Evolutionary conservation across 2,329 filamentous ascomycete genomes (phyloP).

Genomic region (Claviceps capensis): DNA sequence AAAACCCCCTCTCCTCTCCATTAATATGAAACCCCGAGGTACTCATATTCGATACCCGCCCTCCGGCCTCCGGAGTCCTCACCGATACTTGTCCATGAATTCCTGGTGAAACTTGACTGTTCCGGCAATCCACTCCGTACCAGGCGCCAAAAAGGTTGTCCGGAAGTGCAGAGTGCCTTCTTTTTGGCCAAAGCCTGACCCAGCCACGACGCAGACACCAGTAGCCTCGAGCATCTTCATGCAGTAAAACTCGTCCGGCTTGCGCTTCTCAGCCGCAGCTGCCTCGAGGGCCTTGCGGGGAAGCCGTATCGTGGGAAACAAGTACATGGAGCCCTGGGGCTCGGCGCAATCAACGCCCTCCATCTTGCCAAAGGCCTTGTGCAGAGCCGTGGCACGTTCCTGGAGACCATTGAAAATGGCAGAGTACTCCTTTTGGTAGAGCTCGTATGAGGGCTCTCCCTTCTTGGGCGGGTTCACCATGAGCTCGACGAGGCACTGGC

Average conservation of each 20-base stretch:
- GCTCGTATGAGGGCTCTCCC: slow-evolving; percentile 70
- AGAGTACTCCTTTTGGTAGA: slow-evolving; percentile 78
- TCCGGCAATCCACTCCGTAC: slow-evolving; percentile 82
- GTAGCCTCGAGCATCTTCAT: slow-evolving; percentile 83
- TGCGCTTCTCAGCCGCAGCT: slow-evolving; percentile 58
- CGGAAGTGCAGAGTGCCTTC: slow-evolving; percentile 85
- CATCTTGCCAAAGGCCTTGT: slow-evolving; percentile 86
- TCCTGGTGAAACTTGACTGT: slow-evolving; percentile 83
- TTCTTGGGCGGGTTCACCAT: slow-evolving; percentile 90
- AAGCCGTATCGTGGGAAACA: slow-evolving; percentile 87
- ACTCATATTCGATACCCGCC: too few relatives aligned
- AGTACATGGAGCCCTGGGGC: slow-evolving; percentile 95
- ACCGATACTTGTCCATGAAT: slow-evolving; percentile 73
- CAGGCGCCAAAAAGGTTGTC: slow-evolving; percentile 91
- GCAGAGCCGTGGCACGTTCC: slow-evolving; percentile 69
- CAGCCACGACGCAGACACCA: slow-evolving; percentile 86
- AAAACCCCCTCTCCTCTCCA: too few relatives aligned
- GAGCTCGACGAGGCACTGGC: slow-evolving; percentile 90
- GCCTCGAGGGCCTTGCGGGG: slow-evolving; percentile 63
- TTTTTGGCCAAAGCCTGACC: slow-evolving; percentile 87
- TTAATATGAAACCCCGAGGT: too few relatives aligned
- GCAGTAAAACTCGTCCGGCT: slow-evolving; percentile 88
- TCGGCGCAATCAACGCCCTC: slow-evolving; percentile 84
- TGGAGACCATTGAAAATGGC: slow-evolving; percentile 66
- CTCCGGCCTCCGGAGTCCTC: background rate